Base-by-base conservation (phyloP, 1,139 yeast genomes). In the Yamadazyma mexicana region DNA sequence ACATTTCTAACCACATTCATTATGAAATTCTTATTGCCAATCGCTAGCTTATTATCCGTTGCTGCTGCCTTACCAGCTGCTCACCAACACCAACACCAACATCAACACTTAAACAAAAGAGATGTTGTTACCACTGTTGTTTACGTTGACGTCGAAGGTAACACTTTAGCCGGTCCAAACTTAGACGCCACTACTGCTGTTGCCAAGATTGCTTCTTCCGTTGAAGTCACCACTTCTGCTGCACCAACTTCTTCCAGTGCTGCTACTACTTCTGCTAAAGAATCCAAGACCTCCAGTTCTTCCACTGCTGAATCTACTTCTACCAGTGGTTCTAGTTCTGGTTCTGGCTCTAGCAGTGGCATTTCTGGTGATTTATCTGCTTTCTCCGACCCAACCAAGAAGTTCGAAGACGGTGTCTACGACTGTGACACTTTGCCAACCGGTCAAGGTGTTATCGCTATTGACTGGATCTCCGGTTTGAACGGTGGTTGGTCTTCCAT, bases 401-500 rank as follows among this genome's bases (percentile, higher is more conserved):
- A 69, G 46, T 91, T 91, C 72, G 73, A 76, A 62, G 98, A 92
- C 60, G 98, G 98, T 59, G 76, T 75, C 43, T 65, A 82, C 61
- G 65, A 76, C 48, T 92, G 98, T 75, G 69, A 79, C 47, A 57
- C 70, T 37, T 88, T 92, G 82, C 98, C 98, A 62, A 66, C 83
- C 24, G 96, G 95, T 50, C 79, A 88, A 60, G 98, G 98, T 75
- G 96, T 92, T 46, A 73, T 92, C 56, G 63, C 91, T 33, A 70
- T 91, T 40, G 86, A 85, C 69, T 84, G 88, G 83, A 70, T 88
- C 46, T 83, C 81, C 40, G 75, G 81, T 45, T 42, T 55, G 18
- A 56, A 58, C 38, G 95, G 92, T 51, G 98, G 98, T 53, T 92
- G 95, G 95, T 79, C 97, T 40, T 88, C 96, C 43, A 77, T 92